Evolutionary conservation across 306 rosid species (phyloP).

Genomic region (Comarum palustre): DNA sequence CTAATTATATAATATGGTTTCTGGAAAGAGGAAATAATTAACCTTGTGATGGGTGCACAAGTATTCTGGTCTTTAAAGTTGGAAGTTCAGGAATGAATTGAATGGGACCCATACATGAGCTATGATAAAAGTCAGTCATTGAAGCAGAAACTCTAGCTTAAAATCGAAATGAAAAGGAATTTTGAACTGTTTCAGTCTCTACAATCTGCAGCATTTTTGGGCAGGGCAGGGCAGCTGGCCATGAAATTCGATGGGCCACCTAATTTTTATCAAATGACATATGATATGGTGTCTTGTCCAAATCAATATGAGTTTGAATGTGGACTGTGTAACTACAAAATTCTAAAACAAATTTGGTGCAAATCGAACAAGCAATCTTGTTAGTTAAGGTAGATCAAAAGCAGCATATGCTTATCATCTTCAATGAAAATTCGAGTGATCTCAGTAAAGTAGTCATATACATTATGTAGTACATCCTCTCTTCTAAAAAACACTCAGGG

Average conservation of each 20-base stretch:
- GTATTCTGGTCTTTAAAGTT: not conserved
- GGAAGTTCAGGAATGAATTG: not conserved
- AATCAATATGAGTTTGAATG: constrained; percentile 12
- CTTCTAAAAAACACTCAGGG: too few relatives aligned
- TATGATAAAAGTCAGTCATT: not conserved
- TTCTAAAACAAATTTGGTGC: not conserved
- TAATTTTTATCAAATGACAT: constrained; percentile 13
- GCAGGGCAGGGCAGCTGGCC: constrained; percentile 14
- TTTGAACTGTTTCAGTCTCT: constrained; percentile 19
- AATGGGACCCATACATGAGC: not conserved
- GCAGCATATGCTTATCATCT: not conserved
- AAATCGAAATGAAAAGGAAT: constrained; percentile 30
- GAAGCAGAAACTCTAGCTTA: not conserved
- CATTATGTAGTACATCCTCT: too few relatives aligned
- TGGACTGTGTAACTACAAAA: not conserved
- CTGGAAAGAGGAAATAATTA: not conserved
- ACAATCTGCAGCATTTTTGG: not conserved
- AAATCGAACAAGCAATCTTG: constrained; percentile 1
- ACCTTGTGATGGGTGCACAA: not conserved
- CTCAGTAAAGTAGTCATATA: not conserved
- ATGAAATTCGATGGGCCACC: constrained; percentile 17
- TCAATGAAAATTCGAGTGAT: not conserved
- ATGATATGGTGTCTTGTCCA: constrained; percentile 29
- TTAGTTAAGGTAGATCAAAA: not conserved
- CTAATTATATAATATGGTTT: not conserved